Base-by-base conservation (phyloP, 257 asterid species). In the Scutellaria minor region DNA sequence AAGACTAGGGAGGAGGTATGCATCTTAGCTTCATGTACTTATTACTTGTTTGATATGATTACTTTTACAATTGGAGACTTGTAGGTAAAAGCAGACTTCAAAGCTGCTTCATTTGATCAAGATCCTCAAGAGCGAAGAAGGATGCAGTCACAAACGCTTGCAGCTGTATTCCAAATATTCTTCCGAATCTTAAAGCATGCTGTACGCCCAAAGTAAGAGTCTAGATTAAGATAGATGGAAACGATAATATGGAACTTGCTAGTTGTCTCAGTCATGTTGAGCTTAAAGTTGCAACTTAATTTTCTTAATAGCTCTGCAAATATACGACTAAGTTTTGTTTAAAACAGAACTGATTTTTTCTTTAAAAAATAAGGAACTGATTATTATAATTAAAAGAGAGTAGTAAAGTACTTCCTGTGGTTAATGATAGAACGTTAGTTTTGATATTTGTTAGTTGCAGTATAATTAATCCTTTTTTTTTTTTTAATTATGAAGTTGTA, bases 1-100 rank as follows among this genome's bases (percentile, higher is more conserved):
- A 87, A 83, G 91, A 92, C 99, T 45, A 76, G 94, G 73, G 92
- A 90, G 72, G 97, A 95, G 97, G 99, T 95, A 78, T 56, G 37
- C 60, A 31, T 60, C 45, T 55, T 39, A 70, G 27, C 70, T 68
- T 63, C 48, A 22, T 14, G 67, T 58, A 58, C 48, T 62, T 50
- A 22, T 56, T 48, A 14, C 63, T 65, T 44, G 53, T 64, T 72
- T 71, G 58, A 58, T 62, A n/a, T 48, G 59, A 24, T 62, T 31
- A 37, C 53, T 68, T 71, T 76, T 40, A 71, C 59, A 62, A 57
- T 41, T 68, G 73, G 66, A 68, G 79, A 39, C 59, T 63, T 68
- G 58, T 89, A 95, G 99, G 98, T 95, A 65, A 84, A 77, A 75
- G 87, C 96, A 51, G 99, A 95, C 71, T 87, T 81, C 55, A 91